Conservation (phyloP, 164 flowering plant genomes). For the Nelumbo lutea region DNA sequence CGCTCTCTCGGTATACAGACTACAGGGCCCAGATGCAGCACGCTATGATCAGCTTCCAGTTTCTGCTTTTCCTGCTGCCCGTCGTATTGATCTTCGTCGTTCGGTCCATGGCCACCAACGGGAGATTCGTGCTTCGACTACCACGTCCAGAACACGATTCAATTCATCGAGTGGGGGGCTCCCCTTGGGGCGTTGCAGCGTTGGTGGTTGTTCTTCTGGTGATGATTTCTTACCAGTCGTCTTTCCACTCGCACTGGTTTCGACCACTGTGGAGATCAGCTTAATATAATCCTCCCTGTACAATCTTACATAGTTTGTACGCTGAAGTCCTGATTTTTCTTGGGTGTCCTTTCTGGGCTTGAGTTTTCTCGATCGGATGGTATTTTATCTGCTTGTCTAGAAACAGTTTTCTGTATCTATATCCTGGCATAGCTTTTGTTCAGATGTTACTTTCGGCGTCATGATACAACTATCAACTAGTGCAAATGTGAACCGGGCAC, state of each 20-base stretch:
- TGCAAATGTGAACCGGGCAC: no score
- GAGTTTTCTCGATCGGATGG: no score
- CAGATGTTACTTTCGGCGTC: no score
- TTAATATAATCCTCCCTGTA: not conserved
- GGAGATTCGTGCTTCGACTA: constrained; percentile 14
- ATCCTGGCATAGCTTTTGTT: no score
- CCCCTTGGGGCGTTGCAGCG: constrained; percentile 58
- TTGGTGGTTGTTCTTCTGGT: constrained; percentile 45
- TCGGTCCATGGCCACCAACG: constrained; percentile 14
- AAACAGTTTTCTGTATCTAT: no score
- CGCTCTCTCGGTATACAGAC: constrained; percentile 35
- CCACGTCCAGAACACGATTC: constrained; percentile 11
- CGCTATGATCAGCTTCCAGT: constrained; percentile 27
- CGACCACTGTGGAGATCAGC: constrained; percentile 24
- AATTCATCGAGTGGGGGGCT: constrained; percentile 22
- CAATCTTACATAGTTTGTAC: not conserved
- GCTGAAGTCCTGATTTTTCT: no score
- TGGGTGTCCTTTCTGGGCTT: no score
- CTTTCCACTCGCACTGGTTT: constrained; percentile 55
- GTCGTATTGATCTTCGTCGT: constrained; percentile 34
- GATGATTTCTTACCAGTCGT: constrained; percentile 59
- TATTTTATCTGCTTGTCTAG: no score
- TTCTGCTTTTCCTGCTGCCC: constrained; percentile 41
- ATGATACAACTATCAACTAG: no score
- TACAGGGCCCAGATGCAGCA: constrained; percentile 33